Conservation (phyloP, 129 eudicot genomes). For the Erigeron canadensis region DNA sequence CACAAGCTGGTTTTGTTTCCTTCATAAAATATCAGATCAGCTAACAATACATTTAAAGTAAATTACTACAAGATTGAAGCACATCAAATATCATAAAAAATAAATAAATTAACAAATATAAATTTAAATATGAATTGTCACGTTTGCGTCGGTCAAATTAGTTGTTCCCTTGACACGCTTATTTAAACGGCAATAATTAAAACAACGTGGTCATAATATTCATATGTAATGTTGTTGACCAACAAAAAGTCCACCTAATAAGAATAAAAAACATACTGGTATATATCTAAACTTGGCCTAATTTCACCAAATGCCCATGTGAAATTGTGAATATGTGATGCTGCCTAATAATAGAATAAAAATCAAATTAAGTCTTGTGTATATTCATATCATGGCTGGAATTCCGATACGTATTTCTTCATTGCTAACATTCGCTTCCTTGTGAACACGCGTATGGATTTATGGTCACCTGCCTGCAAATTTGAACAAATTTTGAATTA, state of each 20-base stretch:
- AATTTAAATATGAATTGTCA: background rate
- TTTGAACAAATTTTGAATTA: background rate
- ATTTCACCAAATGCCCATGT: too few species aligned
- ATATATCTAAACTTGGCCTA: too few species aligned
- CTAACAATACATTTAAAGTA: too few species aligned
- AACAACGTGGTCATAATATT: background rate
- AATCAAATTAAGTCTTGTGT: constrained; percentile 16
- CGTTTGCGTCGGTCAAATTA: constrained; percentile 25
- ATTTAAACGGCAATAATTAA: constrained; percentile 16
- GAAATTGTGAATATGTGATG: too few species aligned
- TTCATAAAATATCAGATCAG: too few species aligned
- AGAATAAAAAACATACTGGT: too few species aligned
- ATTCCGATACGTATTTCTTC: background rate
- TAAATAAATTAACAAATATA: background rate
- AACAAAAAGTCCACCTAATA: too few species aligned
- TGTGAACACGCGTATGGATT: constrained; percentile 39
- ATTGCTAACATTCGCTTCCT: constrained; percentile 28
- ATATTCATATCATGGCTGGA: constrained; percentile 12
- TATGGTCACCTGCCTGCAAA: constrained; percentile 33
- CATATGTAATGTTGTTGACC: too few species aligned
- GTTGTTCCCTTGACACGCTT: background rate
- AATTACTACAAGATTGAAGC: too few species aligned
- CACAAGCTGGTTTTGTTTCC: too few species aligned
- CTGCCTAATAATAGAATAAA: too few species aligned
- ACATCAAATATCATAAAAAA: background rate